Evolutionary conservation across 2,329 filamentous ascomycete species (phyloP).

Genomic region (Exserohilum rostratum): DNA sequence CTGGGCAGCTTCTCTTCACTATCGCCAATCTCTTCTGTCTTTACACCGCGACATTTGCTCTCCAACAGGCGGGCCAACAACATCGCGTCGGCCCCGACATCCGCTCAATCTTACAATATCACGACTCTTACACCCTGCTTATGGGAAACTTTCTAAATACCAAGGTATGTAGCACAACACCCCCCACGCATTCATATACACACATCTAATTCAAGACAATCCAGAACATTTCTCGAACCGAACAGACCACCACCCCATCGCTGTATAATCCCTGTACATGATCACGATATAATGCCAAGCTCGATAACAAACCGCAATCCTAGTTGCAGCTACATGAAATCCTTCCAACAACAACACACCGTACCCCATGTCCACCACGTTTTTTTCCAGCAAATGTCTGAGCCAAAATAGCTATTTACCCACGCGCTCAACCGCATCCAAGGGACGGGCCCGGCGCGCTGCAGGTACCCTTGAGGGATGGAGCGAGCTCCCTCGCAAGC

Average conservation of each 20-base stretch:
- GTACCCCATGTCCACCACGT: background rate
- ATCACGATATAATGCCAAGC: background rate
- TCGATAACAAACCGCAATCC: too few relatives aligned
- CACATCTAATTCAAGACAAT: too few relatives aligned
- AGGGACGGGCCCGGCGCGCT: conserved; percentile 4
- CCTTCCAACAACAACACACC: too few relatives aligned
- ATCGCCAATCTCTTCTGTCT: background rate
- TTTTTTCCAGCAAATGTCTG: background rate
- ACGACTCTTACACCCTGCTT: too few relatives aligned
- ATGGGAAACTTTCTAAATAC: too few relatives aligned
- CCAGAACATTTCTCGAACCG: background rate
- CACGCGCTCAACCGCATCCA: background rate
- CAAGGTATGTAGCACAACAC: too few relatives aligned
- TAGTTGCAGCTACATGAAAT: too few relatives aligned
- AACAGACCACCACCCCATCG: background rate
- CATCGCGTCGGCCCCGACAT: background rate
- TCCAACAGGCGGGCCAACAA: background rate
- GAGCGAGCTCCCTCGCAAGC: too few relatives aligned
- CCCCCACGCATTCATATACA: background rate
- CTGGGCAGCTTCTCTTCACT: too few relatives aligned
- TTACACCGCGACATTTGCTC: background rate
- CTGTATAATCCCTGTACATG: background rate
- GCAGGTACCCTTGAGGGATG: too few relatives aligned
- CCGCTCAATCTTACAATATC: too few relatives aligned
- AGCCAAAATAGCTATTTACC: conserved; percentile 4